Evolutionary conservation across 306 rosid species (phyloP), one percentile per base, ranked within the genome.

Genomic region (Vigna reflexopilosa): DNA sequence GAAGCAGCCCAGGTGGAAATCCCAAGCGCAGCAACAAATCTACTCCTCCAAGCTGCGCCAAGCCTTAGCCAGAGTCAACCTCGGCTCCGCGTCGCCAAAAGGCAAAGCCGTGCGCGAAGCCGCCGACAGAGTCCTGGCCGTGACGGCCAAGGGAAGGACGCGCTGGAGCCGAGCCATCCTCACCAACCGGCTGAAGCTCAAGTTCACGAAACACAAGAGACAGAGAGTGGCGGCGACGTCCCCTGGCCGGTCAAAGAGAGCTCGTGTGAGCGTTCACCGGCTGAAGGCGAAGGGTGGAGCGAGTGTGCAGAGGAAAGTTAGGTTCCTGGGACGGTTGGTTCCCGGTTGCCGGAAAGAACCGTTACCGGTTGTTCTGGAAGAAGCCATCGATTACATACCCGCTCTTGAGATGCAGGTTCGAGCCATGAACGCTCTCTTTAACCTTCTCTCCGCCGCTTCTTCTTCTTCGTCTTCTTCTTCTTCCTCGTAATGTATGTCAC

Each of bases 161-260:
- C 85, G 99, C 14, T 95, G 99, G 99, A 95, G 99, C 88, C 86
- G 97, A 11, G 97, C 98, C 59, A 89, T 93, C 30, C 83, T 93
- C 63, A 84, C 83, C 8, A 88, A 57, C 77, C 84, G 97, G 72
- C 87, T 89, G 26, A 93, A 93, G 87, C 86, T 93, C 47, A 93
- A 90, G 83, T 89, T 90, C 64, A 81, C 82, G 49, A 87, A 87
- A 45, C 89, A 77, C 52, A 91, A 82, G 85, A 75, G 82, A 17
- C 90, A 76, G 80, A 82, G 85, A 69, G 72, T 72, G 1, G 68
- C 70, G 0, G 15, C 76, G 7, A 50, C 84, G 14, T 51, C 81
- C 44, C 72, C 72, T 5, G 17, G 77, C 64, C 86, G 89, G 40
- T 70, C 89, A 6, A 91, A 67, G 90, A 93, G 89, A 81, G 88